These are phyloP conservation scores for Annulohypoxylon nitens DNA, from an alignment of 495 filamentous ascomycete genomes.

Conservation along the genomic window DNA sequence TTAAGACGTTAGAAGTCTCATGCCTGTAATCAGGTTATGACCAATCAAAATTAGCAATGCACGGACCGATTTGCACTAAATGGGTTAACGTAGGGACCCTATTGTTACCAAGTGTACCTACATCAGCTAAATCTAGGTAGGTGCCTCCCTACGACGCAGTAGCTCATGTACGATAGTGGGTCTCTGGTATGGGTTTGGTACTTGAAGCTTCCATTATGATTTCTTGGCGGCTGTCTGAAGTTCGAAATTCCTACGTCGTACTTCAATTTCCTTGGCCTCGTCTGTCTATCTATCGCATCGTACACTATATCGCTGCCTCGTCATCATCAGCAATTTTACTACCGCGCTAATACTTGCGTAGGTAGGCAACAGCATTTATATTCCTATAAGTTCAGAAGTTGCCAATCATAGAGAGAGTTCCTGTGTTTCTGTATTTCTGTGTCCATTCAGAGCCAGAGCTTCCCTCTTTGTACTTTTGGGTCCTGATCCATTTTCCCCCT, in stretches of 20 bases:
- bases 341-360: conserved; percentile 9
- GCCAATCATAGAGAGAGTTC: conserved; percentile 1
- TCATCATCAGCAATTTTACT: conserved; percentile 8
- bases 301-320: conserved; percentile 21
- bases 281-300: conserved; percentile 18
- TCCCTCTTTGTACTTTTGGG: conserved; percentile 10
- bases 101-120: conserved; percentile 1
- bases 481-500: conserved; percentile 22
- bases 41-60: conserved; percentile 31
- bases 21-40: conserved; percentile 15
- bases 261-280: conserved; percentile 18
- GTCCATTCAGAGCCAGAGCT: conserved; percentile 17
- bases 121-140: neutral
- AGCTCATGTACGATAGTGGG: conserved; percentile 5
- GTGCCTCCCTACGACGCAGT: neutral
- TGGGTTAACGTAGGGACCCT: conserved; percentile 16
- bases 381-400: conserved; percentile 15
- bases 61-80: conserved; percentile 28
- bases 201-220: conserved; percentile 12
- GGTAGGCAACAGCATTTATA: conserved; percentile 36
- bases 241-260: conserved; percentile 19
- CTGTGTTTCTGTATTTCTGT: conserved; percentile 1
- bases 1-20: conserved; percentile 14
- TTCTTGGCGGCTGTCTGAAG: conserved; percentile 43
- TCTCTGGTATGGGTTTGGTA: conserved; percentile 1